A percentile compares a stretch with the other conserved stretches of the same genome.
Conservation (phyloP, 1,284 basidiomycete genomes). For the Volvariella volvacea region DNA sequence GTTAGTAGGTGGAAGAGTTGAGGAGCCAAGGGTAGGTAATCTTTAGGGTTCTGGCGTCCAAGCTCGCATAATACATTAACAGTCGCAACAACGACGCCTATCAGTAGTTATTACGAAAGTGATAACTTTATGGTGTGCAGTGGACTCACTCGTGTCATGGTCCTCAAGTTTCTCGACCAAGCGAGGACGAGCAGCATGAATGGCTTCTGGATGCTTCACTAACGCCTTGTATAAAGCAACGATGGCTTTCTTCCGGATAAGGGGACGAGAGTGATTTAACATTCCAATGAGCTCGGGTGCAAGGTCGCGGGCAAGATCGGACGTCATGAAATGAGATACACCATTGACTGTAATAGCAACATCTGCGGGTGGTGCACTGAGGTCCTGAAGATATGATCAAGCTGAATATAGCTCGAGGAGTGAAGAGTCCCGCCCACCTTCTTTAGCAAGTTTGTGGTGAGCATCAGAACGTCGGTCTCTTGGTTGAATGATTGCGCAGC, state of each 20-base stretch:
- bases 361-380: constrained; percentile 72
- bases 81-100: constrained; percentile 87
- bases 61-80: constrained; percentile 96
- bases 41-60: constrained; percentile 69
- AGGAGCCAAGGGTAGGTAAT: constrained; percentile 83
- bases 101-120: too few species aligned
- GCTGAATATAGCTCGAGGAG: constrained; percentile 11
- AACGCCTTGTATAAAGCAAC: constrained; percentile 77
- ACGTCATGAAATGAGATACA: constrained; percentile 82
- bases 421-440: constrained; percentile 57
- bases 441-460: constrained; percentile 96
- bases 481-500: constrained; percentile 89
- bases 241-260: constrained; percentile 87
- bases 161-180: constrained; percentile 87
- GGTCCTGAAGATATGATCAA: constrained; percentile 50
- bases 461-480: constrained; percentile 95
- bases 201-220: constrained; percentile 73
- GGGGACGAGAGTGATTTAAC: constrained; percentile 85
- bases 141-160: constrained; percentile 62
- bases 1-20: constrained; percentile 94
- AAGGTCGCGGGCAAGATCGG: constrained; percentile 86
- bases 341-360: constrained; percentile 83
- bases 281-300: constrained; percentile 83
- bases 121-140: too few species aligned
- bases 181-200: constrained; percentile 58